phyloP scores from a whole-genome alignment of 208 protist genomes.

The Acanthamoeba castellanii region DNA sequence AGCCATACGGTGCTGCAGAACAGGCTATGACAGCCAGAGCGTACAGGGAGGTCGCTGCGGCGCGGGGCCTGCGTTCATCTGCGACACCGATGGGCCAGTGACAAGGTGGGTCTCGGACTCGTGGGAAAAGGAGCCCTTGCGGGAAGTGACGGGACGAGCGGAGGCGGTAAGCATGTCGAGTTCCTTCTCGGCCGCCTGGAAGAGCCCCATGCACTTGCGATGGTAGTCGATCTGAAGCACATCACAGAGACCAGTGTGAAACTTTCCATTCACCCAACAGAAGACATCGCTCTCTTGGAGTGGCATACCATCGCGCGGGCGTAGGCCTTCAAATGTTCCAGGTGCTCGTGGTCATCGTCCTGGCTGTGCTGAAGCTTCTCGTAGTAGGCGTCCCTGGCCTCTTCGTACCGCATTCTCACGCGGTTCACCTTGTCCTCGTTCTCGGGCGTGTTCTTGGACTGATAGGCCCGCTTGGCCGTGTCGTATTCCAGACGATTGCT shows the following conservation, averaged over 20 bases:
- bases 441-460: conserved; percentile 27
- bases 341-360: conserved; percentile 26
- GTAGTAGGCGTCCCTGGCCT: conserved; percentile 27
- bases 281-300: no score
- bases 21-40: neutral
- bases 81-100: neutral
- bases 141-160: neutral
- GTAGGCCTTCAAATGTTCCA: conserved; percentile 9
- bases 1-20: neutral
- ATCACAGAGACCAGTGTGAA: no score
- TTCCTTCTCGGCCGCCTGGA: conserved; percentile 26
- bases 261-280: no score
- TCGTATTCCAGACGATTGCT: conserved; percentile 13
- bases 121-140: conserved; percentile 24
- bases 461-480: neutral
- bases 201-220: conserved; percentile 60
- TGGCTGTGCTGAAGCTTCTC: conserved; percentile 53
- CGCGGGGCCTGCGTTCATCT: neutral
- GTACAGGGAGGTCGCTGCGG: neutral
- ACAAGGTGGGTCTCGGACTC: neutral
- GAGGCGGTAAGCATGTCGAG: neutral
- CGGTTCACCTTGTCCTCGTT: conserved; percentile 56
- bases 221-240: conserved; percentile 37
- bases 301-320: neutral
- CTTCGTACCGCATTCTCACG: neutral